phyloP scores from a whole-genome alignment of 179 eudicot genomes.

The Sideroxylon spinosum region DNA sequence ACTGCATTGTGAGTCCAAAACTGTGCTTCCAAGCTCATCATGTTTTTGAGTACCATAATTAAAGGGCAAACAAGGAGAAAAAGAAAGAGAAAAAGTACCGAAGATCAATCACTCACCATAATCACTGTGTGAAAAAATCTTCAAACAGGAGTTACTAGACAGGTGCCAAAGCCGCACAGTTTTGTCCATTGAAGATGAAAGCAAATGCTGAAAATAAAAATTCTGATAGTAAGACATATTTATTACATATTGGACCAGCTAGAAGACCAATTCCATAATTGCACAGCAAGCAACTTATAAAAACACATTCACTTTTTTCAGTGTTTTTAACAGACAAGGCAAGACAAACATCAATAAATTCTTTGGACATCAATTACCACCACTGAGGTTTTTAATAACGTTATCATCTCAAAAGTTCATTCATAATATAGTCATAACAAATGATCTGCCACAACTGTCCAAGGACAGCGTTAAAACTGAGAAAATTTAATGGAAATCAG shows the following conservation, averaged over 20 bases:
- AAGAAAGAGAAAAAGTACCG: not conserved
- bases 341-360: not conserved
- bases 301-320: not conserved
- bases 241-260: not conserved
- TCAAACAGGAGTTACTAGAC: slow-evolving; percentile 80
- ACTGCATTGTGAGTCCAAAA: too few species aligned
- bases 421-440: not conserved
- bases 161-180: slow-evolving; percentile 95
- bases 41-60: not conserved
- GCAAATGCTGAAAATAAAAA: slow-evolving; percentile 63
- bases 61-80: slow-evolving; percentile 5
- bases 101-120: slow-evolving; percentile 55
- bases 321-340: not conserved
- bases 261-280: not conserved
- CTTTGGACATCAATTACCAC: not conserved
- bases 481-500: not conserved
- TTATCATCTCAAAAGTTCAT: not conserved
- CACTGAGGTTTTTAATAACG: not conserved
- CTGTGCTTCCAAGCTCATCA: not conserved
- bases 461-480: not conserved
- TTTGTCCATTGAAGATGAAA: slow-evolving; percentile 98
- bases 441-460: not conserved
- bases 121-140: slow-evolving; percentile 93
- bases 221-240: slow-evolving; percentile 11
- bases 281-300: not conserved